phyloP scores from a whole-genome alignment of 371 early-diverging fungal species.

The Haplosporangium sp. region DNA sequence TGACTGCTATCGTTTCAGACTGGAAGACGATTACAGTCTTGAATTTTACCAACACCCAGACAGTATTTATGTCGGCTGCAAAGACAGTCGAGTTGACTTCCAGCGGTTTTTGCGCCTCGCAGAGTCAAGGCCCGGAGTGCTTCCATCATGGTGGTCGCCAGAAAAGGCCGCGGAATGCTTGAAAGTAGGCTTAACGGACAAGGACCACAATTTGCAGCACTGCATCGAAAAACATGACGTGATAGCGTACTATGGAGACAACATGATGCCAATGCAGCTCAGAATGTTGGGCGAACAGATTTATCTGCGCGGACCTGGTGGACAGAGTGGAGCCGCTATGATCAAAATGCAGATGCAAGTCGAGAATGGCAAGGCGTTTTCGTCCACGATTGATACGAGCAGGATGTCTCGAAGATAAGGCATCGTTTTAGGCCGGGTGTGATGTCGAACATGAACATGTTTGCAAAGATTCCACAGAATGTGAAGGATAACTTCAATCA shows the following conservation, averaged over 20 bases:
- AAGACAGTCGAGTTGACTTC: slow-evolving; percentile 3
- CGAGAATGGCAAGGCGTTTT: background rate
- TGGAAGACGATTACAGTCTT: slow-evolving; percentile 14
- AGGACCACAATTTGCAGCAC: slow-evolving; percentile 2
- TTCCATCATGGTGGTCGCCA: slow-evolving; percentile 26
- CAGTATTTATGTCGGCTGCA: slow-evolving; percentile 5
- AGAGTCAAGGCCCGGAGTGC: background rate
- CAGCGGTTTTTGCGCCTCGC: slow-evolving; percentile 13
- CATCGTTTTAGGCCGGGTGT: too few species aligned
- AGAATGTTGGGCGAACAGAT: slow-evolving; percentile 22
- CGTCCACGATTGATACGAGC: too few species aligned
- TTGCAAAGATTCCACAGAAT: too few species aligned
- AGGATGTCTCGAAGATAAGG: too few species aligned
- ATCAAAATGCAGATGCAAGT: slow-evolving; percentile 2
- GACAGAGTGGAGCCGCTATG: slow-evolving; percentile 7
- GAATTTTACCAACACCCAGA: background rate
- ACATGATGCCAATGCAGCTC: slow-evolving; percentile 23
- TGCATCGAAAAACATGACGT: slow-evolving; percentile 10
- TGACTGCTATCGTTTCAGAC: slow-evolving; percentile 21
- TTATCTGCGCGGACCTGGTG: slow-evolving; percentile 3
- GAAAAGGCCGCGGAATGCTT: slow-evolving; percentile 8
- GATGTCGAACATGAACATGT: too few species aligned
- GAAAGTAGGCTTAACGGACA: background rate
- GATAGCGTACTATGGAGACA: slow-evolving; percentile 7
- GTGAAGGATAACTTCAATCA: too few species aligned